Evolutionary conservation across 805 yeast genomes (phyloP).

Genomic region (Lachancea sp.): DNA sequence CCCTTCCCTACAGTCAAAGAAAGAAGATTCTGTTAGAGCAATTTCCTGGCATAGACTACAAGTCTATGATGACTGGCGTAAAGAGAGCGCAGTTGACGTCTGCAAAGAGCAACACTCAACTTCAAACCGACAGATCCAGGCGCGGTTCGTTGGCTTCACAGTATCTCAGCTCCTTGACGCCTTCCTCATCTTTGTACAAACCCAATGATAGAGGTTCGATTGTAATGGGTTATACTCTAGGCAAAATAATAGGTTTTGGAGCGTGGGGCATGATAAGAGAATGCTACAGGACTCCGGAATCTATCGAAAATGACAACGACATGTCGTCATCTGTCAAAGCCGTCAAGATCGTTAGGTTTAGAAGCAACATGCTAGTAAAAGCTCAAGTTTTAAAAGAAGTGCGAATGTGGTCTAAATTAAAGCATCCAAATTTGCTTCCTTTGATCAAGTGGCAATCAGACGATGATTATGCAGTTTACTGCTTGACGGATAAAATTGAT

Average conservation of each 20-base stretch:
- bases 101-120: conserved; percentile 24
- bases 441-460: conserved; percentile 58
- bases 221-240: conserved; percentile 56
- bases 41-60: conserved; percentile 35
- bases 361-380: conserved; percentile 44
- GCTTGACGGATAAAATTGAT: conserved; percentile 58
- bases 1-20: conserved; percentile 56
- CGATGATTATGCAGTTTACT: conserved; percentile 51
- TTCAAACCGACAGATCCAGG: conserved; percentile 17
- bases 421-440: conserved; percentile 61
- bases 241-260: conserved; percentile 76
- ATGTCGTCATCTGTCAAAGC: conserved; percentile 41
- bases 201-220: conserved; percentile 62
- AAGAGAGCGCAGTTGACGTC: conserved; percentile 24
- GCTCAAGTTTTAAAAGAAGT: conserved; percentile 65
- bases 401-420: conserved; percentile 61
- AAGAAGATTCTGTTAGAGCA: conserved; percentile 37
- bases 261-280: conserved; percentile 87
- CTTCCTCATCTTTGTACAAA: conserved; percentile 21
- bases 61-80: conserved; percentile 27
- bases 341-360: conserved; percentile 54
- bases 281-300: conserved; percentile 35
- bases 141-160: conserved; percentile 33
- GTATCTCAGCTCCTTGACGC: conserved; percentile 30
- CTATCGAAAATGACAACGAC: conserved; percentile 26